Conservation (phyloP, 2,329 filamentous ascomycete species). For the Neofusicoccum kwambonambiense region DNA sequence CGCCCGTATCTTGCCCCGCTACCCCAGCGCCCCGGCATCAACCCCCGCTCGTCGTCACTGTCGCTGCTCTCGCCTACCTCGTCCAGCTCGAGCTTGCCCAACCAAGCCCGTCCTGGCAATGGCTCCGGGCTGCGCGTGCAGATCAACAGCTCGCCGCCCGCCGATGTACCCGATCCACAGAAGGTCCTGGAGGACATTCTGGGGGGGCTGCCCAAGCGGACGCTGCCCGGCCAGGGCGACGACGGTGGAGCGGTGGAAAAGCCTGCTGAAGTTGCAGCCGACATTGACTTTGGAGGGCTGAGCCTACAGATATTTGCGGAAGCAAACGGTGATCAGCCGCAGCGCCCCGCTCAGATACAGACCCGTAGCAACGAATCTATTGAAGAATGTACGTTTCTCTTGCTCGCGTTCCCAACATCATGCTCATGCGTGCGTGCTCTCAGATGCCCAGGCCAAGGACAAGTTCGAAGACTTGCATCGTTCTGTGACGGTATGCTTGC, state of each 20-base stretch:
- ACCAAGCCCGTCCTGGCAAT: conserved; percentile 63
- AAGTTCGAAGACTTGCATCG: conserved; percentile 88
- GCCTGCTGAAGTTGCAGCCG: conserved; percentile 54
- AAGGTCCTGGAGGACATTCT: conserved; percentile 65
- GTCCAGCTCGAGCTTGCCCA: conserved; percentile 72
- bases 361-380: conserved; percentile 60
- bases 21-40: conserved; percentile 65
- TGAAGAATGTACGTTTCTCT: conserved; percentile 66
- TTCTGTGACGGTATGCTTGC: conserved; percentile 62
- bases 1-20: conserved; percentile 66
- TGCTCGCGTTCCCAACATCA: conserved; percentile 27
- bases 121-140: conserved; percentile 66
- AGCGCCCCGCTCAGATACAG: conserved; percentile 39
- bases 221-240: neutral
- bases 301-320: conserved; percentile 71
- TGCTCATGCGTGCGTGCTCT: conserved; percentile 21
- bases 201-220: conserved; percentile 39
- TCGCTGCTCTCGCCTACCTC: conserved; percentile 74
- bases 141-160: conserved; percentile 48
- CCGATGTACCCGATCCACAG: conserved; percentile 65
- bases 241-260: conserved; percentile 36
- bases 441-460: conserved; percentile 74
- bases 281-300: conserved; percentile 76
- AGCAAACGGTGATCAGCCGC: conserved; percentile 31
- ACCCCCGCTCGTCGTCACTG: conserved; percentile 72